Percentiles rank a stretch among this genome's conserved stretches.
Evolutionary conservation across 1,139 yeast species (phyloP).

Genomic region (Candida anutae): DNA sequence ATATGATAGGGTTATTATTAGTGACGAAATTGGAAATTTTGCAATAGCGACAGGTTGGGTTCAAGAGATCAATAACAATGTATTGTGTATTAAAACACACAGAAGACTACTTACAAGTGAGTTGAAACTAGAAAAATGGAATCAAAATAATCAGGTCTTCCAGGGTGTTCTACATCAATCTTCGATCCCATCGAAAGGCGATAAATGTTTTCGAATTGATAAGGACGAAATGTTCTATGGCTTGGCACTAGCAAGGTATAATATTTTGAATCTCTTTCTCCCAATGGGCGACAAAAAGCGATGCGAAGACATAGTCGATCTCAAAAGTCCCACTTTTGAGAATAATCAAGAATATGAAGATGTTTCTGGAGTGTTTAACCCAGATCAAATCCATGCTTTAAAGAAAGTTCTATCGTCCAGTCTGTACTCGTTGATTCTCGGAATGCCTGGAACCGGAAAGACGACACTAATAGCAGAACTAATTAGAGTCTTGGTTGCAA

Average conservation of each 20-base stretch:
- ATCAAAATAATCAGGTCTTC: slow-evolving; percentile 41
- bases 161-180: slow-evolving; percentile 32
- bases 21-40: slow-evolving; percentile 77
- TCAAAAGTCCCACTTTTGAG: slow-evolving; percentile 29
- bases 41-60: slow-evolving; percentile 63
- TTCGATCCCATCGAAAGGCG: slow-evolving; percentile 1
- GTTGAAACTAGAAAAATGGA: slow-evolving; percentile 33
- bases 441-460: slow-evolving; percentile 99
- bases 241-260: slow-evolving; percentile 68
- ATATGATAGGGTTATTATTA: slow-evolving; percentile 56
- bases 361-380: slow-evolving; percentile 34
- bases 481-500: slow-evolving; percentile 50
- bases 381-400: slow-evolving; percentile 66
- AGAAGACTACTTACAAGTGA: slow-evolving; percentile 44
- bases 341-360: slow-evolving; percentile 15
- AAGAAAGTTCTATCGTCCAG: slow-evolving; percentile 53
- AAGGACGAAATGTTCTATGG: slow-evolving; percentile 74
- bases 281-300: slow-evolving; percentile 46
- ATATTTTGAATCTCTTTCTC: slow-evolving; percentile 59
- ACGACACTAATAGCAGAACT: slow-evolving; percentile 84
- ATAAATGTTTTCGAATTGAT: slow-evolving; percentile 55
- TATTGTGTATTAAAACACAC: slow-evolving; percentile 37
- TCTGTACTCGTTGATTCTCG: slow-evolving; percentile 76
- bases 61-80: slow-evolving; percentile 28
- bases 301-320: slow-evolving; percentile 57